These are phyloP conservation scores for Ajuga chamaepitys DNA, from an alignment of 257 asterid genomes.

Conservation along the genomic window DNA sequence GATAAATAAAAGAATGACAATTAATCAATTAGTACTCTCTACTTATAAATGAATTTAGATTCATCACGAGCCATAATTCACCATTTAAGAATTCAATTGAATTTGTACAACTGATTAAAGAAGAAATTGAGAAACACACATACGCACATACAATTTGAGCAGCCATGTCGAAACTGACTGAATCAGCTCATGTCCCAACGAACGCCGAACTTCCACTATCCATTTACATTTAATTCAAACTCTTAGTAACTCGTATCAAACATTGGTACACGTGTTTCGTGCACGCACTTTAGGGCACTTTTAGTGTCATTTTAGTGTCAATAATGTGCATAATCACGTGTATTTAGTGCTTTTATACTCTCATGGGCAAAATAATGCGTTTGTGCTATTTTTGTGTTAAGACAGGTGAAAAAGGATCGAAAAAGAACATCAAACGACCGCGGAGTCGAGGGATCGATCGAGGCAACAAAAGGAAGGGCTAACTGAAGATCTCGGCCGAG, in stretches of 20 bases:
- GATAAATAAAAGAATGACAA: neutral
- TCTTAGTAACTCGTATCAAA: slow-evolving; percentile 1
- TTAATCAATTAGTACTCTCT: neutral
- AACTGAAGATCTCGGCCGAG: too few relatives aligned
- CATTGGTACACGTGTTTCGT: too few relatives aligned
- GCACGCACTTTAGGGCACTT: too few relatives aligned
- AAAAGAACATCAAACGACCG: too few relatives aligned
- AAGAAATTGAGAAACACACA: neutral
- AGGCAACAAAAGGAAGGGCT: too few relatives aligned
- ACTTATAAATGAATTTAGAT: neutral
- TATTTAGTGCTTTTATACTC: too few relatives aligned
- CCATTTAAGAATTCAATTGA: neutral
- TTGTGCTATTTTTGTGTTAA: too few relatives aligned
- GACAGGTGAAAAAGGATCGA: too few relatives aligned
- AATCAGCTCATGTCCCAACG: slow-evolving; percentile 22
- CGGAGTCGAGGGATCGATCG: too few relatives aligned
- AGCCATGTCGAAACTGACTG: slow-evolving; percentile 24
- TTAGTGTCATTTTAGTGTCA: too few relatives aligned
- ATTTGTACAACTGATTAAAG: neutral
- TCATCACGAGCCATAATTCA: neutral
- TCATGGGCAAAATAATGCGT: too few relatives aligned
- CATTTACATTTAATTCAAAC: slow-evolving; percentile 31
- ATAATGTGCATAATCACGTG: too few relatives aligned
- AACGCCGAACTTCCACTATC: slow-evolving; percentile 20
- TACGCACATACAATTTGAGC: slow-evolving; percentile 23